These are phyloP conservation scores for Lobulomyces angularis DNA, from an alignment of 192 early-diverging fungal species.

Conservation along the genomic window DNA sequence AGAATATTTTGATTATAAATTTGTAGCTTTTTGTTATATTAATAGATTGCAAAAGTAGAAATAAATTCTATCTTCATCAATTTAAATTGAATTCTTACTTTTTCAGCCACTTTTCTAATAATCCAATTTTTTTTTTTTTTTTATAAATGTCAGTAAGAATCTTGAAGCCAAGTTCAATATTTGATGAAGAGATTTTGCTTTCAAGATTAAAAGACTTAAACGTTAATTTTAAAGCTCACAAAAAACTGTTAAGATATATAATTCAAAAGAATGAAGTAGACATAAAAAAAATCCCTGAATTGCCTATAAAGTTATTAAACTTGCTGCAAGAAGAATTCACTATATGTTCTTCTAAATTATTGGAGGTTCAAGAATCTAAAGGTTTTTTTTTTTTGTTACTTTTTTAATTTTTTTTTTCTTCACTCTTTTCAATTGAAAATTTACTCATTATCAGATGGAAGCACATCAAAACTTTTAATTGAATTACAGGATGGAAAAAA, in stretches of 20 bases:
- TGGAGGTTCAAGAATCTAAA: constrained; percentile 22
- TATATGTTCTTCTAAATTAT: constrained; percentile 9
- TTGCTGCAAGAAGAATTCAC: constrained; percentile 16
- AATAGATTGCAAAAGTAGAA: too few relatives aligned
- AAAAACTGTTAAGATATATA: constrained; percentile 23
- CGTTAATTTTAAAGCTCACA: constrained; percentile 18
- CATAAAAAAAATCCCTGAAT: background rate
- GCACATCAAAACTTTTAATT: constrained; percentile 41
- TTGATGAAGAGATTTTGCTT: constrained; percentile 6
- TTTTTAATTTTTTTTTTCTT: constrained; percentile 25
- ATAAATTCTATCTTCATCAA: too few relatives aligned
- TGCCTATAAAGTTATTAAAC: background rate
- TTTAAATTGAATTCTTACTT: too few relatives aligned
- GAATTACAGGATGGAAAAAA: constrained; percentile 44
- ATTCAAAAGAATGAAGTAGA: constrained; percentile 3
- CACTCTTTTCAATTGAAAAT: too few relatives aligned
- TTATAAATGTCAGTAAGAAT: too few relatives aligned
- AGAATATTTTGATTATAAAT: too few relatives aligned
- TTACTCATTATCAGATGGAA: constrained; percentile 32
- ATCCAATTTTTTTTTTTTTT: too few relatives aligned
- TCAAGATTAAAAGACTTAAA: constrained; percentile 19
- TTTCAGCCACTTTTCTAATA: too few relatives aligned
- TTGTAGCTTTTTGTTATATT: too few relatives aligned
- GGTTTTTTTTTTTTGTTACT: constrained; percentile 28
- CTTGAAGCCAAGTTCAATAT: constrained; percentile 1